Percentiles rank a stretch among this genome's conserved stretches.
Conservation (phyloP, 805 yeast species). For the Diddensiella caesifluorescens region DNA sequence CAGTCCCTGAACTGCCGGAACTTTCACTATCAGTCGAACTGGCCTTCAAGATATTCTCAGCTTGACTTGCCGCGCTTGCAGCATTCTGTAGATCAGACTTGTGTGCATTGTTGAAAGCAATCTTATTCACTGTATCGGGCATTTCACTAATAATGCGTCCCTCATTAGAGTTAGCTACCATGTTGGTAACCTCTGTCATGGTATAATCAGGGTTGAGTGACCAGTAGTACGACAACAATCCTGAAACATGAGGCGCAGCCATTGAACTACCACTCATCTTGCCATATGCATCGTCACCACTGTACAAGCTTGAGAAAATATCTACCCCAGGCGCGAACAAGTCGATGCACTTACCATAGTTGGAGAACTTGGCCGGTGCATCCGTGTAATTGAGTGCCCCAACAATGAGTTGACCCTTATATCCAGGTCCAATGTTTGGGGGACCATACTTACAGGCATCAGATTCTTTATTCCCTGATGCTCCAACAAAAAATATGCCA, state of each 20-base stretch:
- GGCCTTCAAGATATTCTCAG: too few relatives aligned
- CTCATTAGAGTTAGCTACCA: constrained; percentile 17
- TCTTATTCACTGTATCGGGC: constrained; percentile 18
- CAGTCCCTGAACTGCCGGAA: too few relatives aligned
- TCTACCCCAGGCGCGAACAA: constrained; percentile 95
- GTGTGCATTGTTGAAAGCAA: constrained; percentile 23
- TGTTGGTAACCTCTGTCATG: constrained; percentile 14
- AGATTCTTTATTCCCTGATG: constrained; percentile 92
- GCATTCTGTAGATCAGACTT: neutral
- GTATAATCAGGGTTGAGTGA: constrained; percentile 67
- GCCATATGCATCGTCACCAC: constrained; percentile 28
- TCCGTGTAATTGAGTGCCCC: constrained; percentile 92
- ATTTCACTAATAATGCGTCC: constrained; percentile 13
- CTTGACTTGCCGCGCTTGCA: neutral
- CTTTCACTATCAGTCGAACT: too few relatives aligned
- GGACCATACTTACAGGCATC: constrained; percentile 94
- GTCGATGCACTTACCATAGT: constrained; percentile 93
- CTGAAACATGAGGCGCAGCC: constrained; percentile 97
- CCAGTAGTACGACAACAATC: constrained; percentile 82
- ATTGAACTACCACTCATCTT: constrained; percentile 81
- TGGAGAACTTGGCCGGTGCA: constrained; percentile 89
- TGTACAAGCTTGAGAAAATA: constrained; percentile 51
- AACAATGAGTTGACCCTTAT: constrained; percentile 62
- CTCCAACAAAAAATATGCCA: constrained; percentile 89
- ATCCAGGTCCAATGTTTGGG: constrained; percentile 46